phyloP scores from a whole-genome alignment of 2,329 filamentous ascomycete species.

The Botryotinia convoluta region DNA sequence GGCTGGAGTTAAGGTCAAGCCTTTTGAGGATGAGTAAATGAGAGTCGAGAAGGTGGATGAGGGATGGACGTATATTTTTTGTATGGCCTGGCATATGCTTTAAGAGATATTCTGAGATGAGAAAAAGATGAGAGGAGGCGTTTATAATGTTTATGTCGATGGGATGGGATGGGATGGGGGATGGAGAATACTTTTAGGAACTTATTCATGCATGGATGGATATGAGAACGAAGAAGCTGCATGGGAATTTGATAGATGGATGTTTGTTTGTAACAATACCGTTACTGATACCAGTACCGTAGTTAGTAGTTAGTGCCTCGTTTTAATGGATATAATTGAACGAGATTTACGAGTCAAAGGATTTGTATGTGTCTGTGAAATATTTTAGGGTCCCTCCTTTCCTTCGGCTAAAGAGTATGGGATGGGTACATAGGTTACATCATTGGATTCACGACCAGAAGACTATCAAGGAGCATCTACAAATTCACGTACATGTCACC shows the following conservation, averaged over 20 bases:
- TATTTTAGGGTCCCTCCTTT: not conserved
- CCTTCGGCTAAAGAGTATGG: not conserved
- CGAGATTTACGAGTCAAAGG: not conserved
- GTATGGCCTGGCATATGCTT: not conserved
- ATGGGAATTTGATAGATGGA: not conserved
- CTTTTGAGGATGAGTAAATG: slow-evolving; percentile 32
- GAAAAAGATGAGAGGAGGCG: not conserved
- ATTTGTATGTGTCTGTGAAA: not conserved
- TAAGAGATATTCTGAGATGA: not conserved
- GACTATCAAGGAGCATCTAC: not conserved
- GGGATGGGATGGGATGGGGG: not conserved
- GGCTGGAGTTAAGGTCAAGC: slow-evolving; percentile 34
- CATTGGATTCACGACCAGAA: not conserved
- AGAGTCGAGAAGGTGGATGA: not conserved
- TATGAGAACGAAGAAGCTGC: not conserved
- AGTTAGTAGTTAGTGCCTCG: not conserved
- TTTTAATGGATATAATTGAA: not conserved
- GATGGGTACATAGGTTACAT: not conserved
- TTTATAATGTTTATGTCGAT: not conserved
- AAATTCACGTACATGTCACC: not conserved
- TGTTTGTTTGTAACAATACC: slow-evolving; percentile 5
- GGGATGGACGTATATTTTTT: not conserved
- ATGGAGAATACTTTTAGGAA: not conserved
- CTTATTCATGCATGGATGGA: slow-evolving; percentile 3
- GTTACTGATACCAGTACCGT: not conserved